Evolutionary conservation across 768 basidiomycete genomes (phyloP), one percentile per base, ranked within the genome.

Genomic region (Termitomyces sp.): DNA sequence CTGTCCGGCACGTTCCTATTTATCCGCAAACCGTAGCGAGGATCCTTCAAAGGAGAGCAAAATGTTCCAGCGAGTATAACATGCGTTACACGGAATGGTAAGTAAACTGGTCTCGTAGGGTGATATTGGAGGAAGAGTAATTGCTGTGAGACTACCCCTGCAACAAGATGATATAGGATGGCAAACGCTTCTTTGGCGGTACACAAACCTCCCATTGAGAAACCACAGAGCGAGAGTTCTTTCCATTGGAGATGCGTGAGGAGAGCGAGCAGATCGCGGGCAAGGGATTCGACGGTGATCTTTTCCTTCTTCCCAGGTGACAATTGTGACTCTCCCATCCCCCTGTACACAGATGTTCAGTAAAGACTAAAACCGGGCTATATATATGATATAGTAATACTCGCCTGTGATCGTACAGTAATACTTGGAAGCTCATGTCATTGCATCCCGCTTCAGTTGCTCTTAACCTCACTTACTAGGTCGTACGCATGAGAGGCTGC

Each of bases 121-220:
- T 75, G 71, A 59, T 71, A 70, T 3, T 77, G 78, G 8, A 81
- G 66, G 56, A 80, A 70, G n/a, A 80, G 64, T 22, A 80, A 63
- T 58, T 79, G 76, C 55, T 79, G 79, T 4, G 74, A 65, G 49
- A 81, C 64, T 7, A 73, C 66, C 29, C 79, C 79, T 79, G 47
- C 13, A 31, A 22, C 0, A 39, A 13, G 13, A 37, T 39, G 32
- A 4, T 44, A 53, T 36, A 42, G 18, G 20, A 26, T 22, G 12
- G 10, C 29, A 50, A 16, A 29, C 32, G 20, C 3, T 47, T 42
- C 5, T 16, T 22, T 16, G 16, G n/a, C 39, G 31, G 18, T 7
- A 20, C 27, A 27, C 69, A 43, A 63, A 78, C 79, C 80, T 60
- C 80, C 80, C 79, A 82, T 80, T 7, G 80, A 82, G 63, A 76